A percentile compares a stretch with the other conserved stretches of the same genome.
These are phyloP conservation scores for Cupressus sempervirens DNA, from an alignment of 75 land plant species.

Conservation along the genomic window DNA sequence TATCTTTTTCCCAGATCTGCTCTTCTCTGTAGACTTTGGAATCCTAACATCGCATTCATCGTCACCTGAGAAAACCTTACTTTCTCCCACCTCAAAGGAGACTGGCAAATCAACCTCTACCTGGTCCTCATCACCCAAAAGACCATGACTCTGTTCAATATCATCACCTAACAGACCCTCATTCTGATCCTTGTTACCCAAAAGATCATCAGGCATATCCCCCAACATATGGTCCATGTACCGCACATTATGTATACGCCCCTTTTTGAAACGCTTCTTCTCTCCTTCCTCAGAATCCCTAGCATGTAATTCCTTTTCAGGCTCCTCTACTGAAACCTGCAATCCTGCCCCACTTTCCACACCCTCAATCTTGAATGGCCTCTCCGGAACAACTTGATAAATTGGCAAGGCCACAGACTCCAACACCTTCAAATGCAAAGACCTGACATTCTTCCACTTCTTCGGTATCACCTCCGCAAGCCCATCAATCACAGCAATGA, in stretches of 20 bases:
- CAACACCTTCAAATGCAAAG: slow-evolving; percentile 56
- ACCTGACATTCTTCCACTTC: slow-evolving; percentile 68
- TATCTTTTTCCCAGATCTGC: neutral
- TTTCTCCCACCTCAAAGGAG: neutral
- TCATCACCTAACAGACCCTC: neutral
- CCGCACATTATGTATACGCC: slow-evolving; percentile 35
- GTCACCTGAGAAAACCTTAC: neutral
- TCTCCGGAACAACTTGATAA: slow-evolving; percentile 58
- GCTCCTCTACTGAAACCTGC: neutral
- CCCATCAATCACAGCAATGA: slow-evolving; percentile 56
- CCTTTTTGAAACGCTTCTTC: slow-evolving; percentile 16
- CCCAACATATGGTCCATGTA: slow-evolving; percentile 32
- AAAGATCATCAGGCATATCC: slow-evolving; percentile 5
- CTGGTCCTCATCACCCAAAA: neutral
- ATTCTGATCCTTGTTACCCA: slow-evolving; percentile 2
- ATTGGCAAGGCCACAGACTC: slow-evolving; percentile 79
- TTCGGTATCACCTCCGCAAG: slow-evolving; percentile 51
- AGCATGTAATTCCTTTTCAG: slow-evolving; percentile 5
- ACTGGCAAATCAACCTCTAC: neutral
- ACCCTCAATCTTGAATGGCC: slow-evolving; percentile 32
- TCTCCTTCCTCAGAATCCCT: slow-evolving; percentile 7
- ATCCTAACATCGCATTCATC: neutral
- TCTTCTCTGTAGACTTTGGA: neutral
- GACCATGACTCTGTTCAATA: neutral
- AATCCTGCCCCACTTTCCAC: neutral